Percentiles rank a stretch among this genome's conserved stretches.
These are phyloP conservation scores for Pluteus cervinus DNA, from an alignment of 768 basidiomycete genomes.

Conservation along the genomic window DNA sequence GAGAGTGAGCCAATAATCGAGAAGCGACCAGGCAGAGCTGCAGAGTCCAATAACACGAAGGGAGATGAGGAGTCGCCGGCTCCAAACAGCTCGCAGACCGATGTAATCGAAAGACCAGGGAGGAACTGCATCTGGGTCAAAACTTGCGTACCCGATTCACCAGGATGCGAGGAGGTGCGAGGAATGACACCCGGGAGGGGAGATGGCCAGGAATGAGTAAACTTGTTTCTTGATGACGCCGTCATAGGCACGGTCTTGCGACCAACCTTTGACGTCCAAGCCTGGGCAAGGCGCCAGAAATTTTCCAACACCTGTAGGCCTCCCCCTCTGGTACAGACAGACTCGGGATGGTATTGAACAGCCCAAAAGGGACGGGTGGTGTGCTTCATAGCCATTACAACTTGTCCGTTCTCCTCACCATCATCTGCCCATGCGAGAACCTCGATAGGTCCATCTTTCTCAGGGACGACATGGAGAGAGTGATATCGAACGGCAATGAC, in stretches of 20 bases:
- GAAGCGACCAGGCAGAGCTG: conserved; percentile 66
- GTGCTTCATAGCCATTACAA: conserved; percentile 74
- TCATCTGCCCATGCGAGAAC: conserved; percentile 72
- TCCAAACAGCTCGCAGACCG: conserved; percentile 58
- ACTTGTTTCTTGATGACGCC: conserved; percentile 19
- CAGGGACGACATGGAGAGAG: conserved; percentile 61
- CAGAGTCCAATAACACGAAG: conserved; percentile 73
- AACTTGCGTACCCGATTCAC: conserved; percentile 15
- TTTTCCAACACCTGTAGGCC: conserved; percentile 65
- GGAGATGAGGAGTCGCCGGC: conserved; percentile 51
- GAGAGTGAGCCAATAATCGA: conserved; percentile 66
- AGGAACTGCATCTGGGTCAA: conserved; percentile 34
- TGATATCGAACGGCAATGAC: conserved; percentile 74
- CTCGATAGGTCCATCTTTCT: conserved; percentile 43
- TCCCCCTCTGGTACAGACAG: conserved; percentile 63
- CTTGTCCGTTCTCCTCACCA: conserved; percentile 56
- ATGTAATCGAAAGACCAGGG: conserved; percentile 33
- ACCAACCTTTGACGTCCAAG: conserved; percentile 41
- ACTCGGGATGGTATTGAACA: conserved; percentile 89
- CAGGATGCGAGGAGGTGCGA: no score
- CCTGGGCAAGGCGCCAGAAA: conserved; percentile 65
- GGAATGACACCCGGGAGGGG: no score
- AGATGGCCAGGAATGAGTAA: conserved; percentile 57
- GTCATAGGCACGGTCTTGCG: conserved; percentile 39
- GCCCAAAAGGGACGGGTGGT: conserved; percentile 70